Percentiles rank a stretch among this genome's conserved stretches.
These are phyloP conservation scores for Neohortaea acidophila DNA, from an alignment of 495 filamentous ascomycete genomes.

Conservation along the genomic window DNA sequence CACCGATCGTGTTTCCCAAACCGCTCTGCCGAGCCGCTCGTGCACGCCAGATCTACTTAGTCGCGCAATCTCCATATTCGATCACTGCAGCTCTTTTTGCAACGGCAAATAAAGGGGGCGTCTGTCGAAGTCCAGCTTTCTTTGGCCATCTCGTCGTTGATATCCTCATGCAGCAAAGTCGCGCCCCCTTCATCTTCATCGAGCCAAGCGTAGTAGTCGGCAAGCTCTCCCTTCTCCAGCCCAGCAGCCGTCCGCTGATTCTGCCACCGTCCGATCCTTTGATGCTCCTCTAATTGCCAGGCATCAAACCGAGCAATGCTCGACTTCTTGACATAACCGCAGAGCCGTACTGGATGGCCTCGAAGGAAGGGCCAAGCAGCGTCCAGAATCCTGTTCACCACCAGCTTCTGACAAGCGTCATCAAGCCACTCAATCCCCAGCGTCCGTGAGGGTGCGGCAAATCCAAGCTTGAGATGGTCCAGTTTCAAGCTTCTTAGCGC, in stretches of 20 bases:
- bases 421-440: not conserved
- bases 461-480: conserved; percentile 4
- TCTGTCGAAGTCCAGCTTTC: too few relatives aligned
- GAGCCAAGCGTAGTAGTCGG: conserved; percentile 5
- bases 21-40: too few relatives aligned
- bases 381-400: conserved; percentile 11
- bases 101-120: too few relatives aligned
- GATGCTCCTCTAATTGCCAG: not conserved
- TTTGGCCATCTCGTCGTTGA: too few relatives aligned
- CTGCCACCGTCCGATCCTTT: conserved; percentile 5
- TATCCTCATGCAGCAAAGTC: not conserved
- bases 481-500: conserved; percentile 9
- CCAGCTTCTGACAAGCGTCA: conserved; percentile 10
- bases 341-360: conserved; percentile 10
- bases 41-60: too few relatives aligned
- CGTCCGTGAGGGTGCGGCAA: conserved; percentile 2
- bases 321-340: conserved; percentile 8
- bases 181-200: conserved; percentile 5
- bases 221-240: not conserved
- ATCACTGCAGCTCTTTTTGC: too few relatives aligned
- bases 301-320: conserved; percentile 10
- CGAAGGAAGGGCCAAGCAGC: conserved; percentile 12
- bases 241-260: not conserved
- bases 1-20: too few relatives aligned
- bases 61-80: too few relatives aligned